Evolutionary conservation across 2,329 filamentous ascomycete species (phyloP), one percentile per base, ranked within the genome.

Genomic region (Verticillium nonalfalfae): DNA sequence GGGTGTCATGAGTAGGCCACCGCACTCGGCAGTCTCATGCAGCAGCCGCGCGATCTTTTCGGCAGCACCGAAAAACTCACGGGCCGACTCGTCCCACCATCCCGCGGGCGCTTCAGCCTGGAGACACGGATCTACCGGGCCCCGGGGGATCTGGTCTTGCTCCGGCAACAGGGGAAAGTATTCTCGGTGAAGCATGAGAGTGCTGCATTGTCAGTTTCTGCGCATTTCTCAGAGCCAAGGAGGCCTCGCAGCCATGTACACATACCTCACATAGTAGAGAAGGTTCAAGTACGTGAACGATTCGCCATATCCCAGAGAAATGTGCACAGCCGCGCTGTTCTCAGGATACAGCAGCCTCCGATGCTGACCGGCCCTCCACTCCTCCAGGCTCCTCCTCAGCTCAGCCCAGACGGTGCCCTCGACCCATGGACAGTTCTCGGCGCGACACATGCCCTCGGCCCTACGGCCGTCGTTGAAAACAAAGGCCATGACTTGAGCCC

Each of bases 151-250:
- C 1, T 70, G 66, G 13, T 73, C 68, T 0, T 69, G 63, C 0
- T 71, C 74, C 0, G 78, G 78, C 0, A 80, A 60, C 55, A 80
- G 80, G 0, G 78, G 78, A 0, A 79, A 73, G 39, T 79, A 80
- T 57, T 80, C 78, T 3, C 78, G 67, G 18, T 75, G 72, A 3
- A 80, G 71, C 70, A 79, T 76, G 2, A 80, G 64, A 0, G 72
- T 68, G 45, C 78, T 79, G 21, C 1, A 0, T 9, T 40, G 52
- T 58, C 38, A 40, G 35, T n/a, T 2, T 34, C n/a, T 21, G 38
- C 4, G 1, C n/a, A 14, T 10, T 14, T 33, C 7, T 15, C 21
- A 40, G 14, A 13, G 34, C 7, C 7, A n/a, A 10, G 26, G 1
- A 36, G 13, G 35, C 9, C 9, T 7, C 3, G 34, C 54, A 4